Evolutionary conservation across 1,139 yeast species (phyloP), one percentile per base, ranked within the genome.

Genomic region (Ogataea hybrid): DNA sequence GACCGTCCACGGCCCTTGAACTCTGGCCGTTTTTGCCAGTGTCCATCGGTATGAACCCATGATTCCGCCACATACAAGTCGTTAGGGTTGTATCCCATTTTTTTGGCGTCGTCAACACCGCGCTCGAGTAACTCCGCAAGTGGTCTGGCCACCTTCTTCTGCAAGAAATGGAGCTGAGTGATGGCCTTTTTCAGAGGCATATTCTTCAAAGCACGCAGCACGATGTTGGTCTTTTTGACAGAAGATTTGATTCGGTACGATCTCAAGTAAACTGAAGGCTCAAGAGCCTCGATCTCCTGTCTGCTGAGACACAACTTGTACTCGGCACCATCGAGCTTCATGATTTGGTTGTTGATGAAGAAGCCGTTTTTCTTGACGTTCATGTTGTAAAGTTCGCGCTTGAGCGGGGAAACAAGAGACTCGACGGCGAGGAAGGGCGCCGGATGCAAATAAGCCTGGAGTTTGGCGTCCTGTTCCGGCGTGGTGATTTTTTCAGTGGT

Each of bases 21-120:
- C 54, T 90, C 96, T n/a, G 81, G 65, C 62, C 94, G 77, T 63
- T 78, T 83, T 38, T 62, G 61, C 81, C 85, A 79, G 40, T 65
- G 59, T 12, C 96, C 96, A 62, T 90, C 97, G 48, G 88, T 81
- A 36, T 97, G 97, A 22, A 81, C 82, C 97, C 97, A 92, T 50
- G 89, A 79, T 59, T 86, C 86, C 39, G 84, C 81, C 47, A 92
- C 76, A 57, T 83, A 87, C 41, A 90, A 64, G 32, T 75, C 74
- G 51, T 82, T 76, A 16, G 78, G 74, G 51, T 83, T 66, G 50
- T 84, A 64, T 2, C 82, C 81, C 50, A 82, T 65, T 34, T 67
- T 69, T 48, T 74, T 68, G 21, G 90, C 89, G 58, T 87, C 89
- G 39, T 77, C 73, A 36, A 87, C 61, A 9, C 95, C 96, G 40